These are phyloP conservation scores for Colletotrichum endophyticum DNA, from an alignment of 2,329 filamentous ascomycete species.

Conservation along the genomic window DNA sequence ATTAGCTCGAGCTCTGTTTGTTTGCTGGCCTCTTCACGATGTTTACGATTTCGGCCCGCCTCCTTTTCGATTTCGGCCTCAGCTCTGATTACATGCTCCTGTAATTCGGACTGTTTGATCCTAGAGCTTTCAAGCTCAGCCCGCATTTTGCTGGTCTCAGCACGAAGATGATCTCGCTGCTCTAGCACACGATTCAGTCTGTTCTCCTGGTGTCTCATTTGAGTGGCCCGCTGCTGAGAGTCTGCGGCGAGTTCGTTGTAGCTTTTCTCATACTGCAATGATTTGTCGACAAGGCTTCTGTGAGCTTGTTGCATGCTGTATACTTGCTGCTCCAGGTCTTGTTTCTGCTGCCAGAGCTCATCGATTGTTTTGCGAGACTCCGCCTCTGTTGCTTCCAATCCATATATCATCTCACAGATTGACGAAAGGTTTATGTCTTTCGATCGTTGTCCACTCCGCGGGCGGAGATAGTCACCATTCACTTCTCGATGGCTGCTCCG, in stretches of 20 bases:
- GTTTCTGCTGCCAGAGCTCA: not conserved
- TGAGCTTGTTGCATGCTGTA: not conserved
- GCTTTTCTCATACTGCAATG: not conserved
- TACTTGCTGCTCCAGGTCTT: not conserved
- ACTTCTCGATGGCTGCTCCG: not conserved
- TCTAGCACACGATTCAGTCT: not conserved
- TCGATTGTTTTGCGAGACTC: not conserved
- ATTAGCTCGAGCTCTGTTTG: not conserved
- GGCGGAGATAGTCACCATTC: not conserved
- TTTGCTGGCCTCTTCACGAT: not conserved
- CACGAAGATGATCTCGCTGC: not conserved
- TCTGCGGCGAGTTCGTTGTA: not conserved
- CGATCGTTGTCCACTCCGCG: not conserved
- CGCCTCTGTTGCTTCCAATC: not conserved
- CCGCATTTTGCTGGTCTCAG: not conserved
- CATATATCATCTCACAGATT: not conserved
- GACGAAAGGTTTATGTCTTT: not conserved
- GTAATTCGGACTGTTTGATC: not conserved
- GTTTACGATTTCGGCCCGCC: not conserved
- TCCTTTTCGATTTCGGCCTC: not conserved
- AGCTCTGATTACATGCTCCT: not conserved
- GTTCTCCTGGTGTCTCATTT: not conserved
- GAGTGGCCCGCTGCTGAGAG: not conserved
- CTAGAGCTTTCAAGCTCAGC: not conserved
- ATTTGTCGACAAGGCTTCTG: not conserved